phyloP scores from a whole-genome alignment of 2,329 filamentous ascomycete species.

The Paecilomyces fulvus region DNA sequence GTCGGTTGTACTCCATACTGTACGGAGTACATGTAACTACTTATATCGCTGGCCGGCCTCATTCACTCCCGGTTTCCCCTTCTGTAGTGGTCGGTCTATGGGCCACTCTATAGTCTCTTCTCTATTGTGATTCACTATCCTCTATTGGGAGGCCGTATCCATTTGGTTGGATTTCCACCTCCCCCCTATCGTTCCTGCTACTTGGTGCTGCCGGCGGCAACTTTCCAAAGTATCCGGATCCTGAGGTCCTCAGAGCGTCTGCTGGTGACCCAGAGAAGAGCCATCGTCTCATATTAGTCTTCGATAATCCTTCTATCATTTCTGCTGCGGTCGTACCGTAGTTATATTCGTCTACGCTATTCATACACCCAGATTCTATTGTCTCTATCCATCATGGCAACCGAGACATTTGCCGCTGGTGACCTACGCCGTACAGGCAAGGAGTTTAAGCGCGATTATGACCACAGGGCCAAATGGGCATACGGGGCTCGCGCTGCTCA shows the following conservation, averaged over 20 bases:
- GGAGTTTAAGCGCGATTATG: slow-evolving; percentile 35
- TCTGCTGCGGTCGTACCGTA: neutral
- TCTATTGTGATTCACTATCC: neutral
- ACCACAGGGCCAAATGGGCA: slow-evolving; percentile 35
- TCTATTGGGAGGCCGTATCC: neutral
- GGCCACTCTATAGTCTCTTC: neutral
- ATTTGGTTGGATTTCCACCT: neutral
- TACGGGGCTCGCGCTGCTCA: slow-evolving; percentile 19
- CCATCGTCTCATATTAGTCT: neutral
- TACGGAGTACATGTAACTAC: neutral
- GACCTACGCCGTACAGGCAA: slow-evolving; percentile 49
- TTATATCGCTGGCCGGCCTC: neutral
- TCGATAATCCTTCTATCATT: no score
- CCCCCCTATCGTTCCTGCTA: neutral
- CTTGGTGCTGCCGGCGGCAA: neutral
- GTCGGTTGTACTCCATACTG: neutral
- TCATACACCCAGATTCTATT: neutral
- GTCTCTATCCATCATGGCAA: slow-evolving; percentile 10
- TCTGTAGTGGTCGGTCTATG: neutral
- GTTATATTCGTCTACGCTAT: neutral
- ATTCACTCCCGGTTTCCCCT: neutral
- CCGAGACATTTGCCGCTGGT: slow-evolving; percentile 34
- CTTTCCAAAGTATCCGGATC: neutral
- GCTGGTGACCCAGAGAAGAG: neutral
- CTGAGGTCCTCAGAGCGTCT: neutral